phyloP scores from a whole-genome alignment of 208 protist species.

The Vickermania ingenoplastis region DNA sequence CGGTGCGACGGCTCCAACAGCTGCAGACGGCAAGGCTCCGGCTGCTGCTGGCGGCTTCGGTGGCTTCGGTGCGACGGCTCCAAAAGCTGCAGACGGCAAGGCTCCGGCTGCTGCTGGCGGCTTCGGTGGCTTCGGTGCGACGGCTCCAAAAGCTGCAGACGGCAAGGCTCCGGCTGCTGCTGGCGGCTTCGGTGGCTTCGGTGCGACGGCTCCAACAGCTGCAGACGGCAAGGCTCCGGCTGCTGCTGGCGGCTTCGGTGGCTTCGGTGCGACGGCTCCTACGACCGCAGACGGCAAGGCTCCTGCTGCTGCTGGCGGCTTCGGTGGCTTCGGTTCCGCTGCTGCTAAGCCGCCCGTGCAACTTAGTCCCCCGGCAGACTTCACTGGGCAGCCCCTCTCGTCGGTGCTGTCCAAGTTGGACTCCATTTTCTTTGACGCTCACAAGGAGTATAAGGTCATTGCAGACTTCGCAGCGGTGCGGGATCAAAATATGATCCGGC shows the following conservation, averaged over 20 bases:
- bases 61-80: constrained; percentile 5
- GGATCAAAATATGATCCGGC: constrained; percentile 58
- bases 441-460: constrained; percentile 40
- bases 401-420: constrained; percentile 47
- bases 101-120: constrained; percentile 12
- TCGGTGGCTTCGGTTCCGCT: background rate
- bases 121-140: constrained; percentile 11
- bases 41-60: constrained; percentile 2
- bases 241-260: constrained; percentile 9
- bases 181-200: constrained; percentile 18
- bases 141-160: constrained; percentile 2
- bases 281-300: background rate
- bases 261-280: constrained; percentile 9
- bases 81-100: constrained; percentile 6
- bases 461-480: constrained; percentile 46
- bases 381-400: constrained; percentile 40
- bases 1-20: constrained; percentile 10
- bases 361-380: constrained; percentile 24
- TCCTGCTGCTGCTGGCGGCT: constrained; percentile 1
- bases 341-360: constrained; percentile 5
- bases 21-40: constrained; percentile 7
- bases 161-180: constrained; percentile 7
- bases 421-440: constrained; percentile 26
- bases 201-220: constrained; percentile 10
- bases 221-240: constrained; percentile 6